These are phyloP conservation scores for Ilyonectria robusta DNA, from an alignment of 2,329 filamentous ascomycete species.

Conservation along the genomic window DNA sequence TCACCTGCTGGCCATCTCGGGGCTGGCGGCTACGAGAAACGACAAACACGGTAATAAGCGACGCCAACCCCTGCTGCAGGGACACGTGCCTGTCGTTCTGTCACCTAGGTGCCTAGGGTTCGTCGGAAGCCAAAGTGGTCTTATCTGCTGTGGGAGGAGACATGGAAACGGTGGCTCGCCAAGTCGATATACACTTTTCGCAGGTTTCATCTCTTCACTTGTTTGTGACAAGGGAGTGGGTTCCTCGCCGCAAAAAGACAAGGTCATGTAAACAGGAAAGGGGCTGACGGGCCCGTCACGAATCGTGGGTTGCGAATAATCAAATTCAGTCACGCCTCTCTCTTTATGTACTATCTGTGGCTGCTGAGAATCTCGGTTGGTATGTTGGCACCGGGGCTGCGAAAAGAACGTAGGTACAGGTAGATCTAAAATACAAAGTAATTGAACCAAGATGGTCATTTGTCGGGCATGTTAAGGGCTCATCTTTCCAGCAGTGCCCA, in stretches of 20 bases:
- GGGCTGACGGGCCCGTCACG: not conserved
- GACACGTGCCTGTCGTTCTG: not conserved
- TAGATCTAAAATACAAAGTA: slow-evolving; percentile 20
- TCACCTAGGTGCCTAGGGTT: not conserved
- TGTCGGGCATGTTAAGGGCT: not conserved
- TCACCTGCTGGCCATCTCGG: slow-evolving; percentile 11
- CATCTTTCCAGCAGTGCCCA: not conserved
- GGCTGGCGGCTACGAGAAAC: slow-evolving; percentile 1
- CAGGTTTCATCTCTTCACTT: not conserved
- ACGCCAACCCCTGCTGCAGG: not conserved
- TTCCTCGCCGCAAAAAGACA: not conserved
- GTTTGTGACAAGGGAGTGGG: not conserved
- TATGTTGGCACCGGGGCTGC: slow-evolving; percentile 8
- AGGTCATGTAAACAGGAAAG: not conserved
- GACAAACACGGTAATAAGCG: not conserved
- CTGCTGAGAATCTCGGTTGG: slow-evolving; percentile 11
- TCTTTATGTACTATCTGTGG: slow-evolving; percentile 4
- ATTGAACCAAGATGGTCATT: slow-evolving; percentile 19
- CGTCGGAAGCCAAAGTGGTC: not conserved
- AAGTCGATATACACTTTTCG: not conserved
- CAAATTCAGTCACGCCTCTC: slow-evolving; percentile 3
- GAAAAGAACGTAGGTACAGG: slow-evolving; percentile 33
- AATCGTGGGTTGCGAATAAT: not conserved
- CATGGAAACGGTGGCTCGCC: not conserved
- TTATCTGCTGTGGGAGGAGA: not conserved